Base-by-base conservation (phyloP, 129 eudicot genomes). In the Flaveria linearis region DNA sequence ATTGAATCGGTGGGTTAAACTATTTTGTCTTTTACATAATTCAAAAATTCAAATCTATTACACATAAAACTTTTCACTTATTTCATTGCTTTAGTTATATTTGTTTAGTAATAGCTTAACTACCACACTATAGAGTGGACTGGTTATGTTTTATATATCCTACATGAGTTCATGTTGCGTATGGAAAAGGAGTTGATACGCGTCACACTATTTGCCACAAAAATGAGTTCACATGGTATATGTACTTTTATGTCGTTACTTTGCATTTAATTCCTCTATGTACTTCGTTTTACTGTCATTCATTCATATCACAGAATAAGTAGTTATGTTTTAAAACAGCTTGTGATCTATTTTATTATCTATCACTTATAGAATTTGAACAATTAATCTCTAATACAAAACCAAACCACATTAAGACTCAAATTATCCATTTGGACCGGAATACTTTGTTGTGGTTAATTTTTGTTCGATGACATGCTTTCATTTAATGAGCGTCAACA, bases 11-110 rank as follows among this genome's bases (percentile, higher is more conserved):
- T 23, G 5, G 49, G 49, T 1, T 41, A 28, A 45, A 60, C 17
- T 33, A 6, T 10, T 53, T 68, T 78, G 62, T 69, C 49, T 75
- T 75, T 8, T 39, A 15, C 39, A 5, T 28, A 42, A 53, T 17
- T 53, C 25, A 17, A 8, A 53, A 5, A 53, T 6, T 53, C 60
- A n/a, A 53, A 53, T 53, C 22, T 6, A n/a, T 18, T 8, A n/a
- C 25, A 53, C 25, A 53, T 53, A 17, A 1, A 53, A n/a, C 6
- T n/a, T 1, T 53, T n/a, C 1, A 53, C 60, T n/a, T 53, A 5
- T 53, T 53, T 53, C 22, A 53, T 53, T n/a, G 25, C 9, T 53
- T 53, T 53, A 17, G 9, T n/a, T 6, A 53, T 53, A 53, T 53
- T 16, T 28, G 0, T n/a, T 15, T 53, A 53, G 17, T 17, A 7